A percentile compares a stretch with the other conserved stretches of the same genome.
Evolutionary conservation across 1,284 basidiomycete species (phyloP).

Genomic region (Cryptococcus neoformans): DNA sequence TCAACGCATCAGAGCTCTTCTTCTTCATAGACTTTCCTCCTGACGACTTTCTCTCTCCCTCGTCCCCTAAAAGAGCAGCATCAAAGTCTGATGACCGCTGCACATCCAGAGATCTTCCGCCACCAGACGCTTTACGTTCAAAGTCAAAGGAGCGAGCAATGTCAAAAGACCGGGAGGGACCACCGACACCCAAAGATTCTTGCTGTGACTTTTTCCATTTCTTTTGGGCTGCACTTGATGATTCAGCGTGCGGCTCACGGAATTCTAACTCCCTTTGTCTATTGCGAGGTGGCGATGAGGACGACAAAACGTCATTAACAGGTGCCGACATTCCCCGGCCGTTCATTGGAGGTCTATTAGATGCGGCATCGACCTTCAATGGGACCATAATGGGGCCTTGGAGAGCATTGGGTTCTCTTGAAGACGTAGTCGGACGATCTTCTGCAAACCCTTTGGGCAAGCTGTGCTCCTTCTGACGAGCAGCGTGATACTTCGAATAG

Average conservation of each 20-base stretch:
- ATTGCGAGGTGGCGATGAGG: not conserved
- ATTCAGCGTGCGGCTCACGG: not conserved
- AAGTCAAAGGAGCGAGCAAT: not conserved
- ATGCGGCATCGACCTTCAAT: not conserved
- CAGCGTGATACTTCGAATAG: not conserved
- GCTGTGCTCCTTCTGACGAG: not conserved
- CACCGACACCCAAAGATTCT: constrained; percentile 19
- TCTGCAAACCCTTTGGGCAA: not conserved
- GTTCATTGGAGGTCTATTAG: not conserved
- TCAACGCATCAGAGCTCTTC: constrained; percentile 46
- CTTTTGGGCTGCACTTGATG: constrained; percentile 18
- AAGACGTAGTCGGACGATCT: too few relatives aligned
- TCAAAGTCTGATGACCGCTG: not conserved
- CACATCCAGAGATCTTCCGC: not conserved
- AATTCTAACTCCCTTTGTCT: not conserved
- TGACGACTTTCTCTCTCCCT: constrained; percentile 23
- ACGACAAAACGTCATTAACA: not conserved
- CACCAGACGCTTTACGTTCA: not conserved
- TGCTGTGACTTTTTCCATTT: constrained; percentile 30
- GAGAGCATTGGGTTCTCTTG: too few relatives aligned
- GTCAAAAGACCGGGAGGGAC: not conserved
- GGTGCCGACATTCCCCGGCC: not conserved
- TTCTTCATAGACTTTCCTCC: constrained; percentile 23
- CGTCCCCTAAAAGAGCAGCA: not conserved
- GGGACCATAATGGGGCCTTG: not conserved